Conservation (phyloP, 2,329 filamentous ascomycete species). For the Colletotrichum incanum region DNA sequence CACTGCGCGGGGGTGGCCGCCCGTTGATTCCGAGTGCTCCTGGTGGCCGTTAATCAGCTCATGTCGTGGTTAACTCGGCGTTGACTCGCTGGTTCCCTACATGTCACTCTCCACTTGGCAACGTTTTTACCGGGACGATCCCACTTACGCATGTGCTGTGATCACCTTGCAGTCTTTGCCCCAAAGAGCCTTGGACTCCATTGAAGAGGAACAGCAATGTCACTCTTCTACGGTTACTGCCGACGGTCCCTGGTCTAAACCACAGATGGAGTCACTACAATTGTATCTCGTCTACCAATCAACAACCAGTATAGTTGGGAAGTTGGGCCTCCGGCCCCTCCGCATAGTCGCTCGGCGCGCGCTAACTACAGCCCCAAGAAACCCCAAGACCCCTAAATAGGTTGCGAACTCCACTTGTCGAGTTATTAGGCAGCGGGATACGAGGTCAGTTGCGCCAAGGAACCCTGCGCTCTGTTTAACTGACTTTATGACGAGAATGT, state of each 20-base stretch:
- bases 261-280: background rate
- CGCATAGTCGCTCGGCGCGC: background rate
- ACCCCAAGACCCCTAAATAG: constrained; percentile 32
- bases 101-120: background rate
- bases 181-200: background rate
- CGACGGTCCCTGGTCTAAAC: background rate
- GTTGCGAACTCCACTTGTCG: constrained; percentile 5
- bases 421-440: constrained; percentile 7
- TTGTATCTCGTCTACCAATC: constrained; percentile 16
- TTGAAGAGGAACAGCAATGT: background rate
- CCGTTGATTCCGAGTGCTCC: background rate
- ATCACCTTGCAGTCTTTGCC: background rate
- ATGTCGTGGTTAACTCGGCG: background rate
- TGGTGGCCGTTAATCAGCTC: background rate
- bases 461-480: constrained; percentile 1
- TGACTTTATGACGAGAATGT: background rate
- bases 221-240: background rate
- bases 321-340: constrained; percentile 9
- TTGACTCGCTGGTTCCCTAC: background rate
- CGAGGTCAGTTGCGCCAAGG: constrained; percentile 22
- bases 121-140: background rate
- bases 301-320: background rate
- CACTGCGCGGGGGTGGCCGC: background rate
- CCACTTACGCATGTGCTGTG: background rate
- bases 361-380: constrained; percentile 17